Conservation (phyloP, 1,139 yeast genomes). For the Saccharomyces hybrid region DNA sequence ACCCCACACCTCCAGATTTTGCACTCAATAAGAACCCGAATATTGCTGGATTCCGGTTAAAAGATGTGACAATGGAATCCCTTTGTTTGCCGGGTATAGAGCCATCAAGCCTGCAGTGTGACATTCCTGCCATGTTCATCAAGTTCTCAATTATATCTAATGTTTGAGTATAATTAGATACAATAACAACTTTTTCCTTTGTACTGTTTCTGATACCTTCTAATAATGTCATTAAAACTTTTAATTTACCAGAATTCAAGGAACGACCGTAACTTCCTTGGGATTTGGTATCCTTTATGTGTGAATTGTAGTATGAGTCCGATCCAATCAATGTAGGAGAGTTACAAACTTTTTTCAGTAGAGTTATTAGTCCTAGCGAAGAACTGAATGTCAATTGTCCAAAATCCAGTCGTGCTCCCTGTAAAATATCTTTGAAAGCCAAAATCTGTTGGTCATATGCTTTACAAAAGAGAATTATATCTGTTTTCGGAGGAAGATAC, state of each 20-base stretch:
- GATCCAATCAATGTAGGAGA: constrained; percentile 58
- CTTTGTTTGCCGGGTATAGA: constrained; percentile 63
- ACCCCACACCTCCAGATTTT: constrained; percentile 91
- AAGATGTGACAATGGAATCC: constrained; percentile 56
- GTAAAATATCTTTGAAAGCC: constrained; percentile 46
- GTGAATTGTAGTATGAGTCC: constrained; percentile 29
- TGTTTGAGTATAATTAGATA: constrained; percentile 86
- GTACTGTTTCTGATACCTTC: constrained; percentile 38
- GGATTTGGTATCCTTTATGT: constrained; percentile 6
- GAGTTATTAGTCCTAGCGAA: constrained; percentile 63
- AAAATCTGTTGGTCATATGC: constrained; percentile 59
- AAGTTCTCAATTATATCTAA: constrained; percentile 65
- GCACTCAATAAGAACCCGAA: constrained; percentile 78
- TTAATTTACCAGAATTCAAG: constrained; percentile 45
- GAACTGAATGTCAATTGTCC: constrained; percentile 33
- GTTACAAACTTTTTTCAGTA: constrained; percentile 76
- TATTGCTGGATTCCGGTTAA: constrained; percentile 47
- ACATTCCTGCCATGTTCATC: constrained; percentile 43
- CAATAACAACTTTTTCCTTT: constrained; percentile 62
- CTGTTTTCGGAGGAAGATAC: constrained; percentile 72
- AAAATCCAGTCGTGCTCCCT: constrained; percentile 36
- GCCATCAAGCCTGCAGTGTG: constrained; percentile 73
- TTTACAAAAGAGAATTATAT: constrained; percentile 67
- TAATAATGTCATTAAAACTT: constrained; percentile 47
- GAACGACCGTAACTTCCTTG: constrained; percentile 28